Evolutionary conservation across 2,329 filamentous ascomycete genomes (phyloP), one percentile per base, ranked within the genome.

Genomic region (Juglanconis juglandina): DNA sequence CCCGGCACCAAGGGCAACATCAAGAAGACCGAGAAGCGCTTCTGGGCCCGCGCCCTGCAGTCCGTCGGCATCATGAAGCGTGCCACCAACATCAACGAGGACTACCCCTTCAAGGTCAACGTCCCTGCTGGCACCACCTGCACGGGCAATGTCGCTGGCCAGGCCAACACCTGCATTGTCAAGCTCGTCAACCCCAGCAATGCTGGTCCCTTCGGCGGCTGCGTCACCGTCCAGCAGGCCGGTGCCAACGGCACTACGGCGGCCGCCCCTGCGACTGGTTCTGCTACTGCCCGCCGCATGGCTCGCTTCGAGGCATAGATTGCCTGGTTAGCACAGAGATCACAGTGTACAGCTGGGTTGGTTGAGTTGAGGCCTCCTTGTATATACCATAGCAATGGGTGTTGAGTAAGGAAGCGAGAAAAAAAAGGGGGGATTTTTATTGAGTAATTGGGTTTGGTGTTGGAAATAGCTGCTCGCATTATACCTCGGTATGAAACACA

Each of bases 1-100:
- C 75, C 76, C 4, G 75, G 75, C 44, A 68, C 58, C 0, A 65
- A 64, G 14, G 73, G 74, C 14, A 71, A 75, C 57, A 75, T 75
- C 60, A 62, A 63, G 42, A 64, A 67, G 54, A 61, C 53, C n/a
- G 61, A 64, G 34, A 66, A 65, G 58, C 59, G 67, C 2, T 63
- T 34, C 10, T 61, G 60, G 52, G 52, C 53, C n/a, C 60, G 63
- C 57, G 59, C 60, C 30, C 57, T 64, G 13, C 52, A 58, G 54
- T 34, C 60, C 35, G 48, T 60, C 13, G 61, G 60, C 55, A 56
- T 64, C 52, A 57, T 61, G 53, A 63, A 63, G 58, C 63, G 63
- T 24, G 63, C 63, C 44, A 59, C 63, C 49, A 64, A 64, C 63
- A 59, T 64, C 63, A 64, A 64, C 63, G 63, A 64, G 57, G 62